Percentiles rank a stretch among this genome's conserved stretches.
phyloP scores from a whole-genome alignment of 805 yeast genomes.

The Suhomyces prunicola region DNA sequence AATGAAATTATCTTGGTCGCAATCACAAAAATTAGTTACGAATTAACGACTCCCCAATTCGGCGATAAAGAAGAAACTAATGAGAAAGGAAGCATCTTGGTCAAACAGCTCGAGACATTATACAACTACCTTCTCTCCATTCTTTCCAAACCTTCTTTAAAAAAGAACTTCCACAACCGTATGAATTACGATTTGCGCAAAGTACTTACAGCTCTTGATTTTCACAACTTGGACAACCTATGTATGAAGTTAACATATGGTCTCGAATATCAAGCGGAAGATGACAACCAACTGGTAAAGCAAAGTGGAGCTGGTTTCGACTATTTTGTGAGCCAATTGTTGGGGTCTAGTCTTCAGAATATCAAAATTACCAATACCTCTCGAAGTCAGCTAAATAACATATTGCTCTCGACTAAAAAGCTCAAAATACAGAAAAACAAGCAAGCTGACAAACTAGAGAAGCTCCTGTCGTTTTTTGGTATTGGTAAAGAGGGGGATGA shows the following conservation, averaged over 20 bases:
- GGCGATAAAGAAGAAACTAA: not conserved
- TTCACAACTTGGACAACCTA: conserved; percentile 64
- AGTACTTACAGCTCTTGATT: conserved; percentile 71
- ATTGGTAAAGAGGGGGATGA: conserved; percentile 6
- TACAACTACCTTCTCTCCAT: conserved; percentile 81
- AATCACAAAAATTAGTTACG: conserved; percentile 50
- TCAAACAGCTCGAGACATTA: conserved; percentile 62
- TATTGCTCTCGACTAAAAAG: conserved; percentile 39
- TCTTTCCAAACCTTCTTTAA: conserved; percentile 74
- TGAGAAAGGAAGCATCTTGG: conserved; percentile 9
- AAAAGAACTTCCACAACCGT: conserved; percentile 62
- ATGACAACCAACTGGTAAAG: not conserved
- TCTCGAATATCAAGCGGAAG: conserved; percentile 8
- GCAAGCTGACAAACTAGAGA: conserved; percentile 3
- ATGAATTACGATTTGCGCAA: conserved; percentile 81
- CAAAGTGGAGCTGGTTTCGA: conserved; percentile 14
- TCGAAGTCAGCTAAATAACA: conserved; percentile 55
- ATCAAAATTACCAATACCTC: conserved; percentile 51
- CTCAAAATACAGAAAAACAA: conserved; percentile 7
- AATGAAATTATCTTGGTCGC: conserved; percentile 75
- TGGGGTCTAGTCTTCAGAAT: conserved; percentile 28
- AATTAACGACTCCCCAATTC: conserved; percentile 30
- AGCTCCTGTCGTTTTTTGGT: conserved; percentile 4
- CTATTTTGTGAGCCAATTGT: conserved; percentile 26
- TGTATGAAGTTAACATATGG: conserved; percentile 37